Conservation (phyloP, 176 grass and related monocot genomes). For the Oryza nivara region DNA sequence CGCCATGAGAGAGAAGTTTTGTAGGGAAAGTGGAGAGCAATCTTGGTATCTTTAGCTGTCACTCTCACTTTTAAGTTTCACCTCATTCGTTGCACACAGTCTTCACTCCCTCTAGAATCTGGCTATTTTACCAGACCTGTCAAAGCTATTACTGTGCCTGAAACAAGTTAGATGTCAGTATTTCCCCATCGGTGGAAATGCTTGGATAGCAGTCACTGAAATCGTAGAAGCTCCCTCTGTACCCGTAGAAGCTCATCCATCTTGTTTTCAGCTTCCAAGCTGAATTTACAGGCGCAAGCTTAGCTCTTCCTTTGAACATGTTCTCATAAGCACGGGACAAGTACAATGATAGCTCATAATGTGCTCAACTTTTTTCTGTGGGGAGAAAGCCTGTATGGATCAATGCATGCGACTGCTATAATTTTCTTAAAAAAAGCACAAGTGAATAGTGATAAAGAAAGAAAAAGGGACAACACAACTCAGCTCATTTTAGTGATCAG, state of each 20-base stretch:
- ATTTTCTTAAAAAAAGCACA: not conserved
- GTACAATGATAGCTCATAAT: constrained; percentile 23
- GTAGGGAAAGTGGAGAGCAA: not conserved
- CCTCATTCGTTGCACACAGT: not conserved
- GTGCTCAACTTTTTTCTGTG: constrained; percentile 24
- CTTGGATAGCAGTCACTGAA: not conserved
- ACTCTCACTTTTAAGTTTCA: not conserved
- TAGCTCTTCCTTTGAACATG: not conserved
- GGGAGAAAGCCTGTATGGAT: constrained; percentile 4
- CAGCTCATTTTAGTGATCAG: not conserved
- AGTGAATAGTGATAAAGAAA: constrained; percentile 26
- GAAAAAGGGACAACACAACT: not conserved
- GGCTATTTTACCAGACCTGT: not conserved
- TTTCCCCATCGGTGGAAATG: not conserved
- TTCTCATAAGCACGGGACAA: not conserved
- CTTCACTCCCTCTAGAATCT: not conserved
- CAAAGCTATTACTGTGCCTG: not conserved
- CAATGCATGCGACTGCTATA: not conserved
- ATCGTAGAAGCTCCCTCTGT: not conserved
- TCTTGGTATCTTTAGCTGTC: constrained; percentile 1
- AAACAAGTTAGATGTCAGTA: not conserved
- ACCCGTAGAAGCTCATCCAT: not conserved
- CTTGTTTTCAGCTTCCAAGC: not conserved
- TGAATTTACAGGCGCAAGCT: not conserved
- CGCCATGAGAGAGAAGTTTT: not conserved